Percentiles rank a stretch among this genome's conserved stretches.
Evolutionary conservation across 208 protist species (phyloP).

Genomic region (Crithidia brevicula): DNA sequence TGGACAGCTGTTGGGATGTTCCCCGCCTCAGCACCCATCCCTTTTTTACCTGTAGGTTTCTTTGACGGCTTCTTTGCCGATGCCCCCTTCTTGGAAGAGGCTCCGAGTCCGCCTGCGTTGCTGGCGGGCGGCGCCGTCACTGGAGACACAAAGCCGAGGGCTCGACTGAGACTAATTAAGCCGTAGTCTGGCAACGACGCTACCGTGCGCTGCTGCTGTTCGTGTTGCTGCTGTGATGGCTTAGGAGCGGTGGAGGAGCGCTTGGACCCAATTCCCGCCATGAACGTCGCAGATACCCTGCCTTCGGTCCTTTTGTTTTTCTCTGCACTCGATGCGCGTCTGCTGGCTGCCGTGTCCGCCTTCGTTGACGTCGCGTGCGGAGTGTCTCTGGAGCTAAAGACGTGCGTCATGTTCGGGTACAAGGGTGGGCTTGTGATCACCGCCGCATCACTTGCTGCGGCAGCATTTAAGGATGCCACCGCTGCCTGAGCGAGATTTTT

Average conservation of each 20-base stretch:
- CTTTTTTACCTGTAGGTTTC: constrained; percentile 8
- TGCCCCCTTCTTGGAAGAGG: constrained; percentile 5
- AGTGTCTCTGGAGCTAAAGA: background rate
- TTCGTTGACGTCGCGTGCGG: background rate
- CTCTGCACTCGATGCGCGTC: background rate
- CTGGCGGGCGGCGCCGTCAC: background rate
- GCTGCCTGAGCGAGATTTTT: background rate
- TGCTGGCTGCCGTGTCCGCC: background rate
- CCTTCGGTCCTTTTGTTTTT: background rate
- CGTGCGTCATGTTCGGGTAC: constrained; percentile 20
- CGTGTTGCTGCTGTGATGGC: background rate
- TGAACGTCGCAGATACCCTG: no score
- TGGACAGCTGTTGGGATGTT: constrained; percentile 3
- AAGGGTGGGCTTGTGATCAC: background rate
- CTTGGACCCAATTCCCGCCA: no score
- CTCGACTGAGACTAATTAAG: constrained; percentile 22
- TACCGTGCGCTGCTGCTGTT: no score
- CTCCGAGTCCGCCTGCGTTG: background rate
- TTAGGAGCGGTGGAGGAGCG: background rate
- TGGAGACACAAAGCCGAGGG: constrained; percentile 25
- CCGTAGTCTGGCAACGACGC: constrained; percentile 23
- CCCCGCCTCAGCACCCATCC: background rate
- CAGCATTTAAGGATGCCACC: background rate
- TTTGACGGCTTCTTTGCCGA: constrained; percentile 5
- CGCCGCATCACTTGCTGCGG: background rate